Percentiles rank a stretch among this genome's conserved stretches.
phyloP scores from a whole-genome alignment of 108 stramenopile genomes.

The Cyclotella atomus region DNA sequence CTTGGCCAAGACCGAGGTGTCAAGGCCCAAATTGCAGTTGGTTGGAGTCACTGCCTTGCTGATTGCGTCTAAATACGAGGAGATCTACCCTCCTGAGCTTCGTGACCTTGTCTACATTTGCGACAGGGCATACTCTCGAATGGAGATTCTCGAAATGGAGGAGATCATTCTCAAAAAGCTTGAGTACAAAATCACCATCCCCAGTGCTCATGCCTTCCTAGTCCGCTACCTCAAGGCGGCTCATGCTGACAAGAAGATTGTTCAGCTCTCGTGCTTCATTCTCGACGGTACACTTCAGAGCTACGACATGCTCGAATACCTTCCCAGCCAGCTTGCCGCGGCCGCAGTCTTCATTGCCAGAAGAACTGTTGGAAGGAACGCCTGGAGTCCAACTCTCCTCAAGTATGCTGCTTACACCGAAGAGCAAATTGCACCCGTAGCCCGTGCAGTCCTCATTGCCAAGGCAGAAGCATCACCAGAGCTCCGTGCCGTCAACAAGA shows the following conservation, averaged over 20 bases:
- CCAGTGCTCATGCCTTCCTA: constrained; percentile 91
- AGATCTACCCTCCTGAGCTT: constrained; percentile 98
- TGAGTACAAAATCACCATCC: constrained; percentile 85
- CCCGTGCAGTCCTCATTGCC: constrained; percentile 60
- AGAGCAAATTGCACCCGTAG: constrained; percentile 77
- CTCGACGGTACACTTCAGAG: constrained; percentile 91
- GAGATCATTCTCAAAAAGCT: constrained; percentile 83
- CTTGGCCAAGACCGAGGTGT: constrained; percentile 71
- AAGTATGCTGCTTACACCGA: constrained; percentile 84
- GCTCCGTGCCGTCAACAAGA: constrained; percentile 72
- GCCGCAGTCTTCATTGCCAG: constrained; percentile 89
- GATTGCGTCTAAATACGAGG: constrained; percentile 99
- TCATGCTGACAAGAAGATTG: constrained; percentile 83
- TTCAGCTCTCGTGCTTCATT: constrained; percentile 86
- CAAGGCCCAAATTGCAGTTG: constrained; percentile 93
- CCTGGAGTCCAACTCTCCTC: constrained; percentile 90
- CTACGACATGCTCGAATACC: constrained; percentile 81
- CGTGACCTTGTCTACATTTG: constrained; percentile 98
- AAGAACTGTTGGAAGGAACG: constrained; percentile 65
- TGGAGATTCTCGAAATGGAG: constrained; percentile 95
- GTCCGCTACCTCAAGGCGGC: constrained; percentile 93
- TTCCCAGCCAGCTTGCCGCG: constrained; percentile 90
- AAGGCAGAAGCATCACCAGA: constrained; percentile 46
- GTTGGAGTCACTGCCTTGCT: constrained; percentile 97
- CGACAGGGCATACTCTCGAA: constrained; percentile 91